A percentile compares a stretch with the other conserved stretches of the same genome.
phyloP scores from a whole-genome alignment of 306 rosid species.

The Cucurbita moschata region DNA sequence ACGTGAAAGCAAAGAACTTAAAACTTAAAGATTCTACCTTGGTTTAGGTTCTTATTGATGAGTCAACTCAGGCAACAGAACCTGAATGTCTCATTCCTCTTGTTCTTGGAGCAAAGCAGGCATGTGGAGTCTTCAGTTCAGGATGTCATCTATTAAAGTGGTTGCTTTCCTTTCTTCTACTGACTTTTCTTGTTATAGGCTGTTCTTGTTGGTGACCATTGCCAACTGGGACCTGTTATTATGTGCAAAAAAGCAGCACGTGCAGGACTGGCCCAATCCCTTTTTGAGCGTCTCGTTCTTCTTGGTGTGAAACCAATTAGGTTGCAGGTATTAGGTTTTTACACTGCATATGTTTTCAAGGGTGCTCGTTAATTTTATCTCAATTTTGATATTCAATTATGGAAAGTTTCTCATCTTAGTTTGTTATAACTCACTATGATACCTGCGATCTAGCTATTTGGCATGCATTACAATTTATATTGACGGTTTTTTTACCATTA shows the following conservation, averaged over 20 bases:
- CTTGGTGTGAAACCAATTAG: conserved; percentile 97
- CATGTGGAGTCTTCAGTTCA: conserved; percentile 10
- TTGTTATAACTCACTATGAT: background rate
- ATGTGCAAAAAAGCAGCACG: conserved; percentile 99
- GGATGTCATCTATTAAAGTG: background rate
- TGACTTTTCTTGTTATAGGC: conserved; percentile 33
- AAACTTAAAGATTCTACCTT: background rate
- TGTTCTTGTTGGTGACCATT: conserved; percentile 96
- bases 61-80: conserved; percentile 96
- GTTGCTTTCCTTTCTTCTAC: background rate
- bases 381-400: background rate
- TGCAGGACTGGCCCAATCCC: conserved; percentile 96
- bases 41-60: conserved; percentile 90
- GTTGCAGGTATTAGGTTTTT: conserved; percentile 62
- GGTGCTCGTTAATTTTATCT: background rate
- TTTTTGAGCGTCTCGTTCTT: conserved; percentile 91
- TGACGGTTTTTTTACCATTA: background rate
- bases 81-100: conserved; percentile 98
- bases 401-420: too few relatives aligned
- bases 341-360: background rate
- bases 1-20: background rate
- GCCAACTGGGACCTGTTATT: conserved; percentile 99
- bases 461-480: background rate
- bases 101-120: conserved; percentile 99
- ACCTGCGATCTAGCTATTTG: background rate